These are phyloP conservation scores for Apiotrichum sp. DNA, from an alignment of 1,284 basidiomycete genomes.

Conservation along the genomic window DNA sequence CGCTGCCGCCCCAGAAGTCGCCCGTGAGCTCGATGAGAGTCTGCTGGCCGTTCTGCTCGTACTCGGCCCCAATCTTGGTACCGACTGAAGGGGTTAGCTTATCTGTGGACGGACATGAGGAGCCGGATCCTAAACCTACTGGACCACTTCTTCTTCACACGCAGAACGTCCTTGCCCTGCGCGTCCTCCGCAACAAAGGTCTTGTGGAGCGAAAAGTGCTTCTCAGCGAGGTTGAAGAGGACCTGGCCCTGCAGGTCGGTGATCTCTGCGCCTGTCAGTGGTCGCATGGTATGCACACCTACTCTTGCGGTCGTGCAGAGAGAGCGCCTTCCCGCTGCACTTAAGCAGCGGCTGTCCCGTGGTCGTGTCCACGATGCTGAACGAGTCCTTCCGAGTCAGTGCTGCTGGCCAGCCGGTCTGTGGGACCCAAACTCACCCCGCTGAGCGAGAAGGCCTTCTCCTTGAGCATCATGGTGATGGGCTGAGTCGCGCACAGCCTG, in stretches of 20 bases:
- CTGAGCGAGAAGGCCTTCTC: slow-evolving; percentile 40
- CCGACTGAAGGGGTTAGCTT: slow-evolving; percentile 24
- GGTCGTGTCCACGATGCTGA: slow-evolving; percentile 36
- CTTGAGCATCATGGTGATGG: slow-evolving; percentile 38
- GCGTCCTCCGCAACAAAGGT: slow-evolving; percentile 31
- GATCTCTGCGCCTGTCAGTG: slow-evolving; percentile 24
- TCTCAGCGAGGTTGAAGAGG: slow-evolving; percentile 37
- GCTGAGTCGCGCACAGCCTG: slow-evolving; percentile 24
- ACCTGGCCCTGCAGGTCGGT: slow-evolving; percentile 31
- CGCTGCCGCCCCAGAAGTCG: slow-evolving; percentile 39
- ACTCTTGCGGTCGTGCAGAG: slow-evolving; percentile 42
- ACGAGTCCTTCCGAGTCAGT: slow-evolving; percentile 29
- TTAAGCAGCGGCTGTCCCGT: slow-evolving; percentile 27
- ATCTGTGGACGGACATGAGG: too few relatives aligned
- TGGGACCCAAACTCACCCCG: slow-evolving; percentile 20
- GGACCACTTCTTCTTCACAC: slow-evolving; percentile 28
- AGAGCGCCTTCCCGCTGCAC: slow-evolving; percentile 34
- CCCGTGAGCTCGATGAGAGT: slow-evolving; percentile 31
- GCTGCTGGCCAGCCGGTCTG: too few relatives aligned
- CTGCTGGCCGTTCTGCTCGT: slow-evolving; percentile 23
- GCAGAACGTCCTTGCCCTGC: slow-evolving; percentile 32
- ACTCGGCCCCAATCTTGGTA: slow-evolving; percentile 38
- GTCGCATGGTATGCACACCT: not conserved
- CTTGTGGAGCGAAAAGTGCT: slow-evolving; percentile 31
- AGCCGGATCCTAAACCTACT: slow-evolving; percentile 22